phyloP scores from a whole-genome alignment of 257 asterid species.

The Lithospermum erythrorhizon region DNA sequence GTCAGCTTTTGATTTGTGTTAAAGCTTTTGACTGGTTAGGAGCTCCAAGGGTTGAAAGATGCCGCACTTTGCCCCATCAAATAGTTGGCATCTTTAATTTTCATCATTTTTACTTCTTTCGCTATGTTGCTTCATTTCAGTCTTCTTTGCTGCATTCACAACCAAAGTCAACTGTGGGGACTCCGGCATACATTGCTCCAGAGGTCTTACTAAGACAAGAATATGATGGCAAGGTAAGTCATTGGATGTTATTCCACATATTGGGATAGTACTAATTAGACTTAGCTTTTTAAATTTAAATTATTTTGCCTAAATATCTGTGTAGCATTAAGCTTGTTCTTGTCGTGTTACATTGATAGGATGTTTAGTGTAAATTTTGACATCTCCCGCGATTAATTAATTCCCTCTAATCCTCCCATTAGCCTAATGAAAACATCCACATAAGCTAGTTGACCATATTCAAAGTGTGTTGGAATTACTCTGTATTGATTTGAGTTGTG shows the following conservation, averaged over 20 bases:
- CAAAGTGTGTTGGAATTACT: too few species aligned
- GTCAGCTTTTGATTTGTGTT: neutral
- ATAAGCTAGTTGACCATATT: too few species aligned
- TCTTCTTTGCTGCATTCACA: conserved; percentile 98
- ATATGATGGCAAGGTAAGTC: conserved; percentile 85
- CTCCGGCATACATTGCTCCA: conserved; percentile 98
- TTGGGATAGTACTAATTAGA: neutral
- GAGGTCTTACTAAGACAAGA: conserved; percentile 95
- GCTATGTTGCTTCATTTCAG: conserved; percentile 26
- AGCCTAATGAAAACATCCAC: too few species aligned
- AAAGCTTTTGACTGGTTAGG: neutral
- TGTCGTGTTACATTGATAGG: too few species aligned
- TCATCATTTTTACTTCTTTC: conserved; percentile 3
- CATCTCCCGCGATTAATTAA: too few species aligned
- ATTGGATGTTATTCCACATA: neutral
- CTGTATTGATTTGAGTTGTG: too few species aligned
- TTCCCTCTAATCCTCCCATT: too few species aligned
- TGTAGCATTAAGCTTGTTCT: neutral
- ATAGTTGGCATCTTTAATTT: neutral
- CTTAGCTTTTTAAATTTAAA: neutral
- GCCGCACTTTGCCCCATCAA: neutral
- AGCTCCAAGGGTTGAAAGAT: too few species aligned
- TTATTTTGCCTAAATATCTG: neutral
- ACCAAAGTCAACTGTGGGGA: conserved; percentile 98
- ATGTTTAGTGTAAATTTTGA: too few species aligned